Base-by-base conservation (phyloP, 2,329 filamentous ascomycete species). In the Tricladium varicosporioides region DNA sequence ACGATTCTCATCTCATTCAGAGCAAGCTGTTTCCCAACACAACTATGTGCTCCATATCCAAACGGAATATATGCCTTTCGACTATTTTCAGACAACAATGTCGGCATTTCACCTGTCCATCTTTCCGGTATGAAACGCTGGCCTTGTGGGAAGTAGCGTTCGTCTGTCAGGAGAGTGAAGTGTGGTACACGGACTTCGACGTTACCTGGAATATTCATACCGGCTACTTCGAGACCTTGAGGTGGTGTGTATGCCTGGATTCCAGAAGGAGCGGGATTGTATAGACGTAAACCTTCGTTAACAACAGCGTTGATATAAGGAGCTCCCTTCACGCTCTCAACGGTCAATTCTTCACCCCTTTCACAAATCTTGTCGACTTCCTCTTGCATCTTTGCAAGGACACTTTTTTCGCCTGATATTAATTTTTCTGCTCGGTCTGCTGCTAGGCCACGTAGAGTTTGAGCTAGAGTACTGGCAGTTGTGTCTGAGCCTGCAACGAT, bases 1-100 rank as follows among this genome's bases (percentile, higher is more conserved):
- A 53, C 54, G 4, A 59, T 13, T 15, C 58, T 43, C 18, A 64
- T 48, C 53, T 62, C 62, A 27, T 60, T 56, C 49, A 64, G 44
- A 5, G 62, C 58, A 19, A 64, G 44, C 11, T 54, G 52, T 27
- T 59, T 59, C n/a, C 58, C 61, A n/a, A 59, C 60, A 36, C 61
- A 63, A 31, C 50, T 54, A 44, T 63, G 58, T 19, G 57, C 60
- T 11, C 62, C 60, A 53, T 59, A 60, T 2, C 60, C 62, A 22
- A 63, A 63, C 1, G 58, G 62, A 43, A 58, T 54, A 51, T 49
- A 63, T 2, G 62, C 61, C 42, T 55, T 53, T 13, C 54, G 49
- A n/a, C 16, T 48, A 13, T 22, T 13, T 19, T 63, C 60, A 19
- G 40, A 51, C 22, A 61, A 44, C 3, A 59, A 44, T 9, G 57